Base-by-base conservation (phyloP, 176 grass and related monocot genomes). In the Bonia amplexicaulis region DNA sequence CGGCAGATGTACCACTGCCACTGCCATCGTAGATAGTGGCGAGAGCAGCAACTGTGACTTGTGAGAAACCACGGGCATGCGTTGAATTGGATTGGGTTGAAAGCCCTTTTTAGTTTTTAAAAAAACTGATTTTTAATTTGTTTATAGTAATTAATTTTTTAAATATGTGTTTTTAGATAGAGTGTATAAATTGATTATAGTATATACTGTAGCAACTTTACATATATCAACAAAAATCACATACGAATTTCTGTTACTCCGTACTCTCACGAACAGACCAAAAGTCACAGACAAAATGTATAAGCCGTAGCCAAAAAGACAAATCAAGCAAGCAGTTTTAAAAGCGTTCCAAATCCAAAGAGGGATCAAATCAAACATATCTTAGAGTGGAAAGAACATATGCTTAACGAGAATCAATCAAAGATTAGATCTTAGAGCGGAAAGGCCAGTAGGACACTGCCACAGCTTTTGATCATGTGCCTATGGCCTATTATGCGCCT, bases 361-460 rank as follows among this genome's bases (percentile, higher is more conserved):
- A 33, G 13, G 68, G 46, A 67, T 66, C 83, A 65, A 60, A 82
- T 87, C 88, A 57, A 25, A 57, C 74, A 66, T 69, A 89, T 77
- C 83, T 80, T 81, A 81, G 80, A 84, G 78, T 61, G 80, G 86
- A 89, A 89, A 81, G 73, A 81, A 77, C 84, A 82, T 87, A 94
- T 89, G 86, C 84, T 92, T 84, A 89, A 77, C 59, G 78, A 85
- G 80, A 79, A 88, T 79, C 87, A 20, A 68, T 29, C 73, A 37
- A 2, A 54, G 35, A 80, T 53, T 74, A 74, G 68, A 88, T 73
- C 68, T 37, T 37, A 37, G 35, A 37, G 35, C 4, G 35, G 15
- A 60, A 60, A 79, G 82, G 77, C 61, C 80, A 71, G 31, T 46
- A 74, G 82, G 58, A 31, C 58, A 52, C 48, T 27, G 51, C 23